phyloP scores from a whole-genome alignment of 2,329 filamentous ascomycete species.

The Xenoacremonium recifei region DNA sequence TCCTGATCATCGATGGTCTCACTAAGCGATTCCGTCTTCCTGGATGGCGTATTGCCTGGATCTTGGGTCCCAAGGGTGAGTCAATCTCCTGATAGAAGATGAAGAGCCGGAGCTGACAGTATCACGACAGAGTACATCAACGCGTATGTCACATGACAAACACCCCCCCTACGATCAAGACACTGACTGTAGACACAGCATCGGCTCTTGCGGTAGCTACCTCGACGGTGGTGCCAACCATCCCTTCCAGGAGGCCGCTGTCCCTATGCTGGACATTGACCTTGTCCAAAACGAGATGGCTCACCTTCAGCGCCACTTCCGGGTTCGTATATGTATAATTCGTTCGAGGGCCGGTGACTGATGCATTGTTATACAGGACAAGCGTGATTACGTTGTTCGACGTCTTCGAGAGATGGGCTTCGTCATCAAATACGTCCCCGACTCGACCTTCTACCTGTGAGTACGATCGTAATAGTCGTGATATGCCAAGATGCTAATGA shows the following conservation, averaged over 20 bases:
- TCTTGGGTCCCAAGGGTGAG: conserved; percentile 77
- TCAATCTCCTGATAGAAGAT: background rate
- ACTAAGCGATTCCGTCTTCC: conserved; percentile 96
- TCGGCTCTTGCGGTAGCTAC: conserved; percentile 89
- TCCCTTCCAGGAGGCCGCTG: conserved; percentile 90
- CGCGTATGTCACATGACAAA: conserved; percentile 49
- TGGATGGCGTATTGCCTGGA: conserved; percentile 96
- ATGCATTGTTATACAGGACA: conserved; percentile 51
- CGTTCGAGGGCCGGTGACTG: too few relatives aligned
- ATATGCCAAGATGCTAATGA: too few relatives aligned
- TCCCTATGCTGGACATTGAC: conserved; percentile 86
- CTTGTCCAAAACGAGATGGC: conserved; percentile 84
- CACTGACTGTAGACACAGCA: conserved; percentile 44
- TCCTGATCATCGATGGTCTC: conserved; percentile 91
- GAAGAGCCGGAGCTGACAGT: conserved; percentile 9
- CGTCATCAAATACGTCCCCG: conserved; percentile 76
- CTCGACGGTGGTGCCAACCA: conserved; percentile 93
- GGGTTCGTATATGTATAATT: conserved; percentile 36
- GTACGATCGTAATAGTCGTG: conserved; percentile 19
- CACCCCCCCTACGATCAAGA: background rate
- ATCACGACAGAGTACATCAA: conserved; percentile 72
- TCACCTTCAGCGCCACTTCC: conserved; percentile 86
- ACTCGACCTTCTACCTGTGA: conserved; percentile 93
- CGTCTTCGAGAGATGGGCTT: conserved; percentile 86
- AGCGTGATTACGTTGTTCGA: conserved; percentile 86